These are phyloP conservation scores for Canariomyces notabilis DNA, from an alignment of 2,329 filamentous ascomycete species.

Conservation along the genomic window DNA sequence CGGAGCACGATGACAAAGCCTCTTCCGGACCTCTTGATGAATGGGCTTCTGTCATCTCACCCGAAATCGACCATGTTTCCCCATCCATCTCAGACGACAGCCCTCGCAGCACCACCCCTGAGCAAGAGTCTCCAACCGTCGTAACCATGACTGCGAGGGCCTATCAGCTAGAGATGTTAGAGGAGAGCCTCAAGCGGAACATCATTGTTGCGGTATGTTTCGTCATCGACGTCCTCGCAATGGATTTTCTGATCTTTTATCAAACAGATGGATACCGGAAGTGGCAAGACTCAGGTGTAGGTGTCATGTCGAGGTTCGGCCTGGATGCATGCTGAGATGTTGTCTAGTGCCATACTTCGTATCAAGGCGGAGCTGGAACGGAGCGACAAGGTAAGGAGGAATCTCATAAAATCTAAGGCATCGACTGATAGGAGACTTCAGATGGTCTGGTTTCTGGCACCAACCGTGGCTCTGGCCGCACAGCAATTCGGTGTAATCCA, in stretches of 20 bases:
- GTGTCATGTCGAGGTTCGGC: conserved; percentile 44
- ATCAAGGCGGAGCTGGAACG: conserved; percentile 60
- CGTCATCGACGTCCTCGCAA: neutral
- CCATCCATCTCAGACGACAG: neutral
- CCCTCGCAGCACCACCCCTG: conserved; percentile 8
- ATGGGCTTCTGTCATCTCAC: neutral
- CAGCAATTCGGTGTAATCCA: conserved; percentile 62
- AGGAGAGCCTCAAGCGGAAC: conserved; percentile 62
- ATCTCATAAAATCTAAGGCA: conserved; percentile 15
- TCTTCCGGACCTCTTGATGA: conserved; percentile 14
- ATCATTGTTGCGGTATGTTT: conserved; percentile 61
- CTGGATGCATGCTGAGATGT: conserved; percentile 14
- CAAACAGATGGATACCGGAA: conserved; percentile 71
- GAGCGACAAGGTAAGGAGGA: conserved; percentile 48
- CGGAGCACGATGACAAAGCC: conserved; percentile 12
- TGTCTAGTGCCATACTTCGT: conserved; percentile 57
- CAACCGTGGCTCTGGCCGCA: conserved; percentile 60
- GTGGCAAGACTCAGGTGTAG: conserved; percentile 73
- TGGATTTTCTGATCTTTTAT: conserved; percentile 1
- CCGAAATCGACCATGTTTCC: neutral
- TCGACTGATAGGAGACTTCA: conserved; percentile 24
- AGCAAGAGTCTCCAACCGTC: conserved; percentile 18
- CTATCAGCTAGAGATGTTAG: conserved; percentile 74
- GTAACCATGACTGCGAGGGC: conserved; percentile 44
- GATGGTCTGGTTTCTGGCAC: conserved; percentile 69